Conservation (phyloP, 2,329 filamentous ascomycete genomes). For the Cladosporium colombiae region DNA sequence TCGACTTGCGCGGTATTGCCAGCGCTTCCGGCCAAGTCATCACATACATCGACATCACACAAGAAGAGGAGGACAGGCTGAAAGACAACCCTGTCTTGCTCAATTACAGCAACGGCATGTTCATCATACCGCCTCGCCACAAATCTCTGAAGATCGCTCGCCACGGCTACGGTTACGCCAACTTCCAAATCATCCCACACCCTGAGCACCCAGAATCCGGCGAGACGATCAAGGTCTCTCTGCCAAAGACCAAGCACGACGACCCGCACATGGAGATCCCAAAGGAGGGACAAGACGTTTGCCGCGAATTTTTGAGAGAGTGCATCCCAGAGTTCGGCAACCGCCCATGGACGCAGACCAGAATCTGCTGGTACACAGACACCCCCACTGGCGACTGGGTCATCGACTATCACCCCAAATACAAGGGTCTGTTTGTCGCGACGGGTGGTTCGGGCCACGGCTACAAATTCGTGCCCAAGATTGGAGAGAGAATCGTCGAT, state of each 20-base stretch:
- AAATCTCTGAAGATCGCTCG: slow-evolving; percentile 51
- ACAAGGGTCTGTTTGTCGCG: slow-evolving; percentile 57
- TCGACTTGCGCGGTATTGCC: slow-evolving; percentile 75
- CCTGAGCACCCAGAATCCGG: slow-evolving; percentile 41
- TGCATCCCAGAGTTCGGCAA: slow-evolving; percentile 47
- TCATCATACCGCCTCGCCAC: slow-evolving; percentile 68
- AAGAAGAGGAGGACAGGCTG: slow-evolving; percentile 67
- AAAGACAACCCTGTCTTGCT: slow-evolving; percentile 69
- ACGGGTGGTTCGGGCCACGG: slow-evolving; percentile 64
- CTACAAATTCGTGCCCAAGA: slow-evolving; percentile 62
- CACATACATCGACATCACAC: slow-evolving; percentile 73
- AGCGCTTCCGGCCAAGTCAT: slow-evolving; percentile 81
- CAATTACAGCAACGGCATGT: slow-evolving; percentile 70
- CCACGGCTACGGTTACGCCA: slow-evolving; percentile 53
- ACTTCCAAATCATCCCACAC: slow-evolving; percentile 49
- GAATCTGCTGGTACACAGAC: slow-evolving; percentile 60
- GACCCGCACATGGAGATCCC: slow-evolving; percentile 51
- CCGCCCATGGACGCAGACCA: slow-evolving; percentile 49
- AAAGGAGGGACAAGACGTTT: slow-evolving; percentile 60
- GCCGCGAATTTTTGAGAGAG: slow-evolving; percentile 61
- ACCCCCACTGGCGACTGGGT: slow-evolving; percentile 58
- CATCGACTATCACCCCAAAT: slow-evolving; percentile 53
- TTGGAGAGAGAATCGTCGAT: slow-evolving; percentile 58
- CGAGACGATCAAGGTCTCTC: slow-evolving; percentile 46
- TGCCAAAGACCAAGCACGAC: slow-evolving; percentile 52